These are phyloP conservation scores for Plenodomus tracheiphilus DNA, from an alignment of 2,329 filamentous ascomycete species.

Conservation along the genomic window DNA sequence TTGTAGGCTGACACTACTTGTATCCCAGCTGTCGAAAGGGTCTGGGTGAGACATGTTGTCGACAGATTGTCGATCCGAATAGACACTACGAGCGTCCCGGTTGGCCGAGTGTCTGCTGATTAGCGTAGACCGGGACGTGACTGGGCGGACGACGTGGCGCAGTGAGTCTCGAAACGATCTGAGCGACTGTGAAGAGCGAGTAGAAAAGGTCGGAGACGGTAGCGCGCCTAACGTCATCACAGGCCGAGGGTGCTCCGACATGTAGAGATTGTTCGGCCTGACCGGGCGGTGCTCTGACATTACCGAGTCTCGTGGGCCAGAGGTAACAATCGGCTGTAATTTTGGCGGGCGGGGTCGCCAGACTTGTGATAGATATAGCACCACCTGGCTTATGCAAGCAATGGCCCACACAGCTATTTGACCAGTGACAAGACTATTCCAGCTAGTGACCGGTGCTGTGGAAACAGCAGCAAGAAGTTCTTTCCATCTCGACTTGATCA, in stretches of 20 bases:
- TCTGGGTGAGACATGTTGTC: slow-evolving; percentile 52
- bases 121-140: slow-evolving; percentile 42
- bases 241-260: slow-evolving; percentile 19
- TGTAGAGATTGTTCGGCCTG: slow-evolving; percentile 28
- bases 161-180: slow-evolving; percentile 43
- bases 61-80: slow-evolving; percentile 39
- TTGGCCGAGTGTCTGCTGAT: slow-evolving; percentile 37
- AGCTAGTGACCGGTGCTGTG: slow-evolving; percentile 19
- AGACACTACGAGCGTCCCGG: slow-evolving; percentile 38
- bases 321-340: slow-evolving; percentile 21
- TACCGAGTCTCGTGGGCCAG: slow-evolving; percentile 39
- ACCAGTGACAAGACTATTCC: slow-evolving; percentile 33
- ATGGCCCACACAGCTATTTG: slow-evolving; percentile 43
- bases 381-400: slow-evolving; percentile 34
- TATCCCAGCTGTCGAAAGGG: slow-evolving; percentile 76
- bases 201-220: slow-evolving; percentile 43
- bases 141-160: slow-evolving; percentile 43
- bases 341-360: slow-evolving; percentile 25
- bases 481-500: slow-evolving; percentile 27
- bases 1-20: slow-evolving; percentile 66
- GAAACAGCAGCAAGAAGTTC: slow-evolving; percentile 19
- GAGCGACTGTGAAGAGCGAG: slow-evolving; percentile 40
- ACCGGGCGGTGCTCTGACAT: slow-evolving; percentile 40
- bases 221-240: slow-evolving; percentile 19
- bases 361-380: slow-evolving; percentile 33